phyloP scores from a whole-genome alignment of 371 early-diverging fungal species.

The Batrachochytrium dendrobatidis region DNA sequence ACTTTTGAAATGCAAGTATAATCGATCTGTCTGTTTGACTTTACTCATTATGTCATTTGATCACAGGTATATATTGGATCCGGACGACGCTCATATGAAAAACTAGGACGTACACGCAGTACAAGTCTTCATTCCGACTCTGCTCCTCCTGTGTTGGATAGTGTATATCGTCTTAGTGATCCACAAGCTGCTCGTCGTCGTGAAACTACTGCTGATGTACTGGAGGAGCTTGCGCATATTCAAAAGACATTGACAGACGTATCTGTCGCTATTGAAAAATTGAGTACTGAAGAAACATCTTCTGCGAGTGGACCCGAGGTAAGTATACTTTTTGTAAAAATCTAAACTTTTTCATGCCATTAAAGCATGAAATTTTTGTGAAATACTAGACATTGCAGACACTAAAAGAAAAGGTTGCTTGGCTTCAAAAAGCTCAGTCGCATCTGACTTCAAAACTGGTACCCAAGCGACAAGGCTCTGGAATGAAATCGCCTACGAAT shows the following conservation, averaged over 20 bases:
- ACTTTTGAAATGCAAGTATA: neutral
- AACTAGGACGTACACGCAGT: neutral
- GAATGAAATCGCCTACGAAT: neutral
- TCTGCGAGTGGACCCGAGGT: too few relatives aligned
- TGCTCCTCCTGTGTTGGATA: neutral
- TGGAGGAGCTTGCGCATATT: neutral
- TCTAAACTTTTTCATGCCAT: too few relatives aligned
- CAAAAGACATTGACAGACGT: neutral
- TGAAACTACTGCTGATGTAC: neutral
- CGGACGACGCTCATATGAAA: constrained; percentile 3
- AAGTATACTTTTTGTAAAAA: too few relatives aligned
- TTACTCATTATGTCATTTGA: too few relatives aligned
- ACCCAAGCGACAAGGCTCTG: constrained; percentile 1
- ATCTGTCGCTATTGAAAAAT: neutral
- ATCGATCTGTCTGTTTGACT: too few relatives aligned
- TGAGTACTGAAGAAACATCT: too few relatives aligned
- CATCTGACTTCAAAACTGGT: neutral
- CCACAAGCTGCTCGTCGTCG: constrained; percentile 19
- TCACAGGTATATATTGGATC: constrained; percentile 15
- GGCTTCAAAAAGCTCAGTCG: too few relatives aligned
- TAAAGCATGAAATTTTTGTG: too few relatives aligned
- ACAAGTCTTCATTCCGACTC: neutral
- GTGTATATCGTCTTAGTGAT: constrained; percentile 8
- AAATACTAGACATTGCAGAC: too few relatives aligned
- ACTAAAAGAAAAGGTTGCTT: too few relatives aligned